These are phyloP conservation scores for Hyphopichia homilentoma DNA, from an alignment of 805 yeast genomes.

Conservation along the genomic window DNA sequence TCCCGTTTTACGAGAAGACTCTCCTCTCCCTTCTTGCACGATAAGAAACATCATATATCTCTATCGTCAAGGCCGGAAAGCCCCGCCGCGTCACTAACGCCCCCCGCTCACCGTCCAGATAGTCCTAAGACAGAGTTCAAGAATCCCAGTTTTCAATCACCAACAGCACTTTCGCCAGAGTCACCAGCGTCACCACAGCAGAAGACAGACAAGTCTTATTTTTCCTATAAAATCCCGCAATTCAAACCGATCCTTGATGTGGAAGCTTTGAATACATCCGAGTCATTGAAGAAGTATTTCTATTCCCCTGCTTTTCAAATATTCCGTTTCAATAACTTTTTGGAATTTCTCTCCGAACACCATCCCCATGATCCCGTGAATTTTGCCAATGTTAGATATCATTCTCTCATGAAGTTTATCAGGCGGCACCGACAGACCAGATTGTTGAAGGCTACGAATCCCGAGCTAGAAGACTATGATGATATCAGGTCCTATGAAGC, in stretches of 20 bases:
- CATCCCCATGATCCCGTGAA: slow-evolving; percentile 35
- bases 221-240: slow-evolving; percentile 8
- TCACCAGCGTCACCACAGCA: background rate
- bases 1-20: slow-evolving; percentile 11
- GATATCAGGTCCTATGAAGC: slow-evolving; percentile 27
- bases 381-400: slow-evolving; percentile 31
- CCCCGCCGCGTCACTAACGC: no score
- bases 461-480: slow-evolving; percentile 5
- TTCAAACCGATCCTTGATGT: slow-evolving; percentile 20
- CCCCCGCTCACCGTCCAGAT: background rate
- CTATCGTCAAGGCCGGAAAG: no score
- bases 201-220: no score
- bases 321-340: slow-evolving; percentile 27
- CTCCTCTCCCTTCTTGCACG: slow-evolving; percentile 4
- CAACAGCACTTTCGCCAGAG: slow-evolving; percentile 3
- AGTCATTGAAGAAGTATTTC: slow-evolving; percentile 16
- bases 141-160: slow-evolving; percentile 6
- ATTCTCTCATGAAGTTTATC: slow-evolving; percentile 27
- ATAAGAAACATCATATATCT: slow-evolving; percentile 1
- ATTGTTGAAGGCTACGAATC: slow-evolving; percentile 4
- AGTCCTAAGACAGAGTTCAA: no score
- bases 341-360: slow-evolving; percentile 26
- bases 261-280: slow-evolving; percentile 21
- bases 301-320: slow-evolving; percentile 26
- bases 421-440: slow-evolving; percentile 14